Evolutionary conservation across 306 rosid species (phyloP).

Genomic region (Rosa lucieae): DNA sequence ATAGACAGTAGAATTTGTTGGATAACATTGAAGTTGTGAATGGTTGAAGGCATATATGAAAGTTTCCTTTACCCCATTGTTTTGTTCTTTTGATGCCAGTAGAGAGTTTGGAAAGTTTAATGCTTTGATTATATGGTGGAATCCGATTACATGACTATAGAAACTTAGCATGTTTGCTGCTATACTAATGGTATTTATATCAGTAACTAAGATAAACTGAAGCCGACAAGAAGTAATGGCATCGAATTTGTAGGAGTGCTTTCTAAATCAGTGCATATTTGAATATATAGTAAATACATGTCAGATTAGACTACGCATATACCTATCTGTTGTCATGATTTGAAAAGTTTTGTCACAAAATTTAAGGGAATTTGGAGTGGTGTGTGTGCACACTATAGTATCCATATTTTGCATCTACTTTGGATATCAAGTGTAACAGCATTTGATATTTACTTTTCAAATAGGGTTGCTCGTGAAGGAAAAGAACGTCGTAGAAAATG

Average conservation of each 20-base stretch:
- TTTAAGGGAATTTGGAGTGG: not conserved
- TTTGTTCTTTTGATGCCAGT: not conserved
- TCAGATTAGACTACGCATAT: not conserved
- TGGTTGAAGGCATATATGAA: not conserved
- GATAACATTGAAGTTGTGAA: not conserved
- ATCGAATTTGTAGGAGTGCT: not conserved
- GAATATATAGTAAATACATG: not conserved
- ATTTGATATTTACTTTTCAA: not conserved
- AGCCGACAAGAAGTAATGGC: not conserved
- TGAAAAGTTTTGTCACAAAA: not conserved
- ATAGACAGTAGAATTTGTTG: not conserved
- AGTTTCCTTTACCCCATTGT: not conserved
- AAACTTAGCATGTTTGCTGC: not conserved
- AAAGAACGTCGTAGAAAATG: constrained; percentile 73
- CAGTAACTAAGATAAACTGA: not conserved
- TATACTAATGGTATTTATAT: not conserved
- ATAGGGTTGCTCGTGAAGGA: constrained; percentile 67
- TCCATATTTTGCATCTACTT: not conserved
- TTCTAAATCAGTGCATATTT: not conserved
- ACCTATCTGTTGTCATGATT: not conserved
- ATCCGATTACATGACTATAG: not conserved
- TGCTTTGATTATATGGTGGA: not conserved
- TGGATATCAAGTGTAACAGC: not conserved
- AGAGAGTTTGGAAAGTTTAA: constrained; percentile 11
- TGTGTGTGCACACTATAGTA: not conserved